Evolutionary conservation across 2,329 filamentous ascomycete genomes (phyloP).

Genomic region (Hypoxylon sp.): DNA sequence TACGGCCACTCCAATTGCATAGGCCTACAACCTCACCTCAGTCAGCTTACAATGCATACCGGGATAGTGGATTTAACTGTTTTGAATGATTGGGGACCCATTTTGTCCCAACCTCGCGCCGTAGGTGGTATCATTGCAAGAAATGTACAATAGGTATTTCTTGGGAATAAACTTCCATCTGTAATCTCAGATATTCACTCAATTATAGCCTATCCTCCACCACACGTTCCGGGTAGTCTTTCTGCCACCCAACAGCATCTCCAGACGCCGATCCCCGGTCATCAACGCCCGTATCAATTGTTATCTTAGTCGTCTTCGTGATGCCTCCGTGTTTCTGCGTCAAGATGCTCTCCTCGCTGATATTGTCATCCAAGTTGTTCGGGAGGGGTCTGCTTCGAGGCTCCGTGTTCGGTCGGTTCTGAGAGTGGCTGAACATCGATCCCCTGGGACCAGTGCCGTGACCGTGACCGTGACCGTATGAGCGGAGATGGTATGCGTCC

Average conservation of each 20-base stretch:
- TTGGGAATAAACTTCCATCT: neutral
- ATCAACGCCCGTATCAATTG: slow-evolving; percentile 18
- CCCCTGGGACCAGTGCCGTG: slow-evolving; percentile 34
- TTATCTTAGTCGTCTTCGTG: slow-evolving; percentile 38
- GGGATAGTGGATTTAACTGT: slow-evolving; percentile 9
- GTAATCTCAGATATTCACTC: neutral
- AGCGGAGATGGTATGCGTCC: slow-evolving; percentile 35
- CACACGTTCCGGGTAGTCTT: slow-evolving; percentile 6
- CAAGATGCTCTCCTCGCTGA: slow-evolving; percentile 28
- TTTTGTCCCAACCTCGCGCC: too few relatives aligned
- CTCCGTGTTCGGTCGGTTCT: slow-evolving; percentile 16
- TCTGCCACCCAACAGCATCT: neutral
- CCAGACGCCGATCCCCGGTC: slow-evolving; percentile 1
- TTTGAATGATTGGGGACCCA: neutral
- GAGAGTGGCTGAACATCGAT: slow-evolving; percentile 51
- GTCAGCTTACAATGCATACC: neutral
- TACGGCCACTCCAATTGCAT: neutral
- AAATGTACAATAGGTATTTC: too few relatives aligned
- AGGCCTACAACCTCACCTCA: neutral
- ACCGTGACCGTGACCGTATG: slow-evolving; percentile 46
- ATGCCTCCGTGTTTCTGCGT: slow-evolving; percentile 17
- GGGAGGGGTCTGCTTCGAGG: neutral
- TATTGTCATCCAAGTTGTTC: slow-evolving; percentile 9
- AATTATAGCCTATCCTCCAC: slow-evolving; percentile 21
- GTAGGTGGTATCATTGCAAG: too few relatives aligned